Percentiles rank a stretch among this genome's conserved stretches.
These are phyloP conservation scores for Xylaria acuta DNA, from an alignment of 495 filamentous ascomycete species.

Conservation along the genomic window DNA sequence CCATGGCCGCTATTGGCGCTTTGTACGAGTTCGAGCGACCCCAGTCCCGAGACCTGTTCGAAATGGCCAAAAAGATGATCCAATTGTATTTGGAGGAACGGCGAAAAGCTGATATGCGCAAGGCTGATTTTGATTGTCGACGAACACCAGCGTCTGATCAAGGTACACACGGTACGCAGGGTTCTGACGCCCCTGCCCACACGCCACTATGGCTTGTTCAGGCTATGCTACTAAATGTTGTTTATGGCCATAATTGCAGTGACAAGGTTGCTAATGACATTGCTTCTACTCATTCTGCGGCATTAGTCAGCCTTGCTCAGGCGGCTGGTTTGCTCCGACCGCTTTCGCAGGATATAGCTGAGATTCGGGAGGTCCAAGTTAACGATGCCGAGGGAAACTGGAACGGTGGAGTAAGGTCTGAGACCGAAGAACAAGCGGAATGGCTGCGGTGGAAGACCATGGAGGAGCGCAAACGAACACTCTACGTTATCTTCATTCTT, in stretches of 20 bases:
- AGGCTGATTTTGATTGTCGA: slow-evolving; percentile 74
- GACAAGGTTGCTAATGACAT: slow-evolving; percentile 91
- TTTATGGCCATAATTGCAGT: slow-evolving; percentile 94
- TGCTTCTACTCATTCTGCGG: slow-evolving; percentile 88
- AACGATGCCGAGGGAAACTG: slow-evolving; percentile 56
- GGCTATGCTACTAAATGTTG: slow-evolving; percentile 95
- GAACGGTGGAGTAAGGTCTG: slow-evolving; percentile 51
- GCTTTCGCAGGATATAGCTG: slow-evolving; percentile 47
- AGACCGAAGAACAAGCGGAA: slow-evolving; percentile 74
- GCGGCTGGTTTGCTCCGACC: slow-evolving; percentile 77
- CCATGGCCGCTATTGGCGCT: slow-evolving; percentile 95
- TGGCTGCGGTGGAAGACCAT: slow-evolving; percentile 88
- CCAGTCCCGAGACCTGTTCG: slow-evolving; percentile 85
- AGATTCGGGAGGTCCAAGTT: slow-evolving; percentile 48
- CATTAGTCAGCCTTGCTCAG: slow-evolving; percentile 88
- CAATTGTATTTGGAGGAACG: slow-evolving; percentile 91
- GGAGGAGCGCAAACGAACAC: slow-evolving; percentile 93
- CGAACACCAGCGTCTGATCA: slow-evolving; percentile 58
- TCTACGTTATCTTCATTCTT: slow-evolving; percentile 88
- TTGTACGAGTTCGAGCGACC: slow-evolving; percentile 87
- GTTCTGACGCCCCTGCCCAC: slow-evolving; percentile 71
- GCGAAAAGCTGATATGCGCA: slow-evolving; percentile 85
- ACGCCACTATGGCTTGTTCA: slow-evolving; percentile 98
- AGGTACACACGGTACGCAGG: slow-evolving; percentile 51
- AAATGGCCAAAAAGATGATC: slow-evolving; percentile 94